Percentiles rank a stretch among this genome's conserved stretches.
Conservation (phyloP, 768 basidiomycete species). For the Mycena floridula region DNA sequence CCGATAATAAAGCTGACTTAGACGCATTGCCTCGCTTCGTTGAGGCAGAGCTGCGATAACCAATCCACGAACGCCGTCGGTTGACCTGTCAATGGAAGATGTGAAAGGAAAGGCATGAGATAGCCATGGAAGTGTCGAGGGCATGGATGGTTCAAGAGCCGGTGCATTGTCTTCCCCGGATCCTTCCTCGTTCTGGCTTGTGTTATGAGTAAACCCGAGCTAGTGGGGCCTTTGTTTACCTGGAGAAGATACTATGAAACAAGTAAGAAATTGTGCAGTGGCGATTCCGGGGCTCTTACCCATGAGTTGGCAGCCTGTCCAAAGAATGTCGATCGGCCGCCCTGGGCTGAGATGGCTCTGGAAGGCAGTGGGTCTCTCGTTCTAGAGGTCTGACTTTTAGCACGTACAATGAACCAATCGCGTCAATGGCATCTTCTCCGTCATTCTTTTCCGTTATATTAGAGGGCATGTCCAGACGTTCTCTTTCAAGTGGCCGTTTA, state of each 20-base stretch:
- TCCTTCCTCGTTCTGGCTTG: conserved; percentile 49
- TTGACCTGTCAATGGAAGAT: conserved; percentile 32
- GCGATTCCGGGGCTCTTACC: no score
- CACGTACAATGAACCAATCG: conserved; percentile 57
- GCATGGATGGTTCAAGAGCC: conserved; percentile 33
- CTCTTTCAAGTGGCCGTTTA: conserved; percentile 62
- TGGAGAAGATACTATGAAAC: conserved; percentile 53
- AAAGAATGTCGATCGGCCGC: conserved; percentile 59
- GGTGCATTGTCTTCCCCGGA: conserved; percentile 41
- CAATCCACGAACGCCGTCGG: conserved; percentile 35
- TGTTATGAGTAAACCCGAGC: no score
- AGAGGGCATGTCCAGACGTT: conserved; percentile 34
- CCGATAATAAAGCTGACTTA: conserved; percentile 52
- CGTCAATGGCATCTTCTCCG: conserved; percentile 50
- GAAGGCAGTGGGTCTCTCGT: conserved; percentile 11
- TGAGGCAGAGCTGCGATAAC: conserved; percentile 44
- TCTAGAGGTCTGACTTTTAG: conserved; percentile 4
- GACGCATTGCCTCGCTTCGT: conserved; percentile 25
- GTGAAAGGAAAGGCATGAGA: conserved; percentile 57
- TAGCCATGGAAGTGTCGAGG: conserved; percentile 53
- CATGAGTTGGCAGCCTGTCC: conserved; percentile 64
- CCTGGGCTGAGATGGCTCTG: conserved; percentile 59
- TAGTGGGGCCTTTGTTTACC: no score
- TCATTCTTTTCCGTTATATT: conserved; percentile 39
- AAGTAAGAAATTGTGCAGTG: no score